These are phyloP conservation scores for Orbilia oligospora DNA, from an alignment of 2,329 filamentous ascomycete genomes.

Conservation along the genomic window DNA sequence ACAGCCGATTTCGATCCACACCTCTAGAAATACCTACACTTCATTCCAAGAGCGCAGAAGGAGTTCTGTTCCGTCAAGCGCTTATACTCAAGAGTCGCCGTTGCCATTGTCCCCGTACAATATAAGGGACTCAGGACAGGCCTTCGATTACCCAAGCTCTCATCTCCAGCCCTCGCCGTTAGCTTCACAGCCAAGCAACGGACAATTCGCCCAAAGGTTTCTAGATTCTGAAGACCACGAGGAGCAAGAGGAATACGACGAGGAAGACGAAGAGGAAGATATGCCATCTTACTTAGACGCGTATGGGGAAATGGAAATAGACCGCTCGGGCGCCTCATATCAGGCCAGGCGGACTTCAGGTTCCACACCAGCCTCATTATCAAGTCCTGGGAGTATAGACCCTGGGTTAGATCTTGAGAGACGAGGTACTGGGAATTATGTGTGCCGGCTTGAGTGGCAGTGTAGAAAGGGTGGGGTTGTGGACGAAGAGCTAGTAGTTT, in stretches of 20 bases:
- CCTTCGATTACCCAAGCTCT: not conserved
- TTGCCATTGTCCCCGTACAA: not conserved
- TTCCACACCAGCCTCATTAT: not conserved
- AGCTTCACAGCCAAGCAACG: too few relatives aligned
- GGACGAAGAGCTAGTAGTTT: not conserved
- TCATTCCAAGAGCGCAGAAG: not conserved
- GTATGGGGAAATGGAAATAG: not conserved
- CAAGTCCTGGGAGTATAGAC: not conserved
- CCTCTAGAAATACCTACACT: not conserved
- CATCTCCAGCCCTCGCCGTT: not conserved
- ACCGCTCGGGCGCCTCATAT: not conserved
- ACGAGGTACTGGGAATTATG: constrained; percentile 7
- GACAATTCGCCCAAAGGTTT: not conserved
- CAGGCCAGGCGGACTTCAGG: not conserved
- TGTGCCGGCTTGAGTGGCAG: not conserved
- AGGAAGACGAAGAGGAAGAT: not conserved
- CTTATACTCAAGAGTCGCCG: not conserved
- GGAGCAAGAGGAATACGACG: not conserved
- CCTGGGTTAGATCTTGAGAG: not conserved
- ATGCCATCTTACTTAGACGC: not conserved
- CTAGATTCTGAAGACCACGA: not conserved
- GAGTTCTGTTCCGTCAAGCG: not conserved
- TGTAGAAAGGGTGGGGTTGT: constrained; percentile 12
- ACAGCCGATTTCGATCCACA: not conserved
- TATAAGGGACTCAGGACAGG: not conserved